Percentiles rank a stretch among this genome's conserved stretches.
Evolutionary conservation across 2,329 filamentous ascomycete species (phyloP).

Genomic region (Neoscytalidium dimidiatum): DNA sequence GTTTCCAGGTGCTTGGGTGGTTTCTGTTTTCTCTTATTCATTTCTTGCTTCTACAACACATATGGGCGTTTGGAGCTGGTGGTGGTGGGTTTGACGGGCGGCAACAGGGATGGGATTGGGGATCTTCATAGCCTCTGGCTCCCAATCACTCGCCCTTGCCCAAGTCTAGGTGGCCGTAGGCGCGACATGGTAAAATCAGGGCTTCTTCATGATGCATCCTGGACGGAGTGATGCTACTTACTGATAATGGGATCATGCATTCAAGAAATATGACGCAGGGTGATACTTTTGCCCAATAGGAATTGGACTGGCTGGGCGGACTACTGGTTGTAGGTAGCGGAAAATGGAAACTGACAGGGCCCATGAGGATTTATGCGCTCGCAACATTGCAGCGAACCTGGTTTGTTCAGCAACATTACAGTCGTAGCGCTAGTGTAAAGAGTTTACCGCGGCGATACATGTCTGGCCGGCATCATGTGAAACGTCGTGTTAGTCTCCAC

Average conservation of each 20-base stretch:
- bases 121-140: neutral
- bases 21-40: neutral
- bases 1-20: neutral
- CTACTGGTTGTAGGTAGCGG: neutral
- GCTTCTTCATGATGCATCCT: slow-evolving; percentile 2
- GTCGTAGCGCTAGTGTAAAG: too few species aligned
- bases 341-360: neutral
- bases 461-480: too few species aligned
- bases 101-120: neutral
- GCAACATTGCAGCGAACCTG: neutral
- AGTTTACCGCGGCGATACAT: too few species aligned
- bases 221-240: slow-evolving; percentile 5
- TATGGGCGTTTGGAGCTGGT: slow-evolving; percentile 17
- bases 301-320: neutral
- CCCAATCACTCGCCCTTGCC: neutral
- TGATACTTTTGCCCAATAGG: neutral
- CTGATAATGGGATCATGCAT: slow-evolving; percentile 16
- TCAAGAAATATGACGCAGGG: neutral
- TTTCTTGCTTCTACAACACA: slow-evolving; percentile 10
- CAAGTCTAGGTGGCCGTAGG: neutral
- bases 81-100: neutral
- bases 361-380: neutral
- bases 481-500: too few species aligned
- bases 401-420: too few species aligned
- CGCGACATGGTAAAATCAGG: neutral